A percentile compares a stretch with the other conserved stretches of the same genome.
Conservation (phyloP, 2,329 filamentous ascomycete genomes). For the Scytalidium lignicola region DNA sequence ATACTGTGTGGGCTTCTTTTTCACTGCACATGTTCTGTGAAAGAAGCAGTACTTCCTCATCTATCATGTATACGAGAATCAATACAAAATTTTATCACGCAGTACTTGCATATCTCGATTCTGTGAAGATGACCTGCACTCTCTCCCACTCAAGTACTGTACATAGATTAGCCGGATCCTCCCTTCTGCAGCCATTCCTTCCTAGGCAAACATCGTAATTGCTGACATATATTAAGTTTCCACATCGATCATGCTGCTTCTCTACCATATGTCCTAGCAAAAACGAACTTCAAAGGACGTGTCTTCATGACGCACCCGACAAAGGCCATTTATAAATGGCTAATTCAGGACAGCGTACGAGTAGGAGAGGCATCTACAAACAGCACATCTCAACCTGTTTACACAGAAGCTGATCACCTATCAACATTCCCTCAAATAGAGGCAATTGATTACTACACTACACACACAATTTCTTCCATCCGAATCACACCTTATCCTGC, state of each 20-base stretch:
- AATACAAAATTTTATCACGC: slow-evolving; percentile 36
- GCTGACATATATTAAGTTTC: slow-evolving; percentile 60
- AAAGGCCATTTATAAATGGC: slow-evolving; percentile 99
- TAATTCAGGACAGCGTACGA: slow-evolving; percentile 93
- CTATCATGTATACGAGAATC: slow-evolving; percentile 34
- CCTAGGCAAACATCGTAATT: slow-evolving; percentile 1
- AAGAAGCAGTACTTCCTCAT: slow-evolving; percentile 3
- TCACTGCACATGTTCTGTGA: not conserved
- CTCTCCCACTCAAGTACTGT: slow-evolving; percentile 17
- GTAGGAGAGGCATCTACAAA: slow-evolving; percentile 69
- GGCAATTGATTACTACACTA: slow-evolving; percentile 97
- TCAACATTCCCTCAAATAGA: slow-evolving; percentile 93
- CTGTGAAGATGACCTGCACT: slow-evolving; percentile 24
- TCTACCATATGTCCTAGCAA: slow-evolving; percentile 93
- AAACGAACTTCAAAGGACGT: slow-evolving; percentile 93
- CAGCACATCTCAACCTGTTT: slow-evolving; percentile 66
- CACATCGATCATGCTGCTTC: slow-evolving; percentile 98
- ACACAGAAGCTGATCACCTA: slow-evolving; percentile 91
- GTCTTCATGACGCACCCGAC: slow-evolving; percentile 99
- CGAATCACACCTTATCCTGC: slow-evolving; percentile 95
- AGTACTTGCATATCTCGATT: slow-evolving; percentile 28
- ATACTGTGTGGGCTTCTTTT: not conserved
- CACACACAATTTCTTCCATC: slow-evolving; percentile 93
- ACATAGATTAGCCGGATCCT: slow-evolving; percentile 19
- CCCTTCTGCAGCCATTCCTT: not conserved